Percentiles rank a stretch among this genome's conserved stretches.
phyloP scores from a whole-genome alignment of 2,329 filamentous ascomycete genomes.

The Zopfia rhizophila region DNA sequence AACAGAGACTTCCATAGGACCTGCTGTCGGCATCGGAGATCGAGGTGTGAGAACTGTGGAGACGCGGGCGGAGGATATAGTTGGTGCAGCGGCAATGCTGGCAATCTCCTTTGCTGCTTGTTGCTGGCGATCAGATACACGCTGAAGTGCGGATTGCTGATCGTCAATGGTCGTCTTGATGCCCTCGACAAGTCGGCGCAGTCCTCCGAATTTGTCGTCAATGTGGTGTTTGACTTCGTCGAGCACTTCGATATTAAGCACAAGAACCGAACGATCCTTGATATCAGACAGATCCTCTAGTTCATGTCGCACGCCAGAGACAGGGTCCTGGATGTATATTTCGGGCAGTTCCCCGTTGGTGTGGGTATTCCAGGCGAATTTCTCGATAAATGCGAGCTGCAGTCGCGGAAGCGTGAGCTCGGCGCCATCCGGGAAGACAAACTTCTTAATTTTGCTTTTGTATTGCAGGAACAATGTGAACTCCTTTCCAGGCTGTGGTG shows the following conservation, averaged over 20 bases:
- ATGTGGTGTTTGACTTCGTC: constrained; percentile 98
- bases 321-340: constrained; percentile 96
- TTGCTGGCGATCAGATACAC: constrained; percentile 89
- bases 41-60: constrained; percentile 47
- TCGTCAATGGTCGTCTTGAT: constrained; percentile 86
- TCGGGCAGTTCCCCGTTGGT: constrained; percentile 95
- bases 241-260: constrained; percentile 89
- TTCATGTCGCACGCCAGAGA: constrained; percentile 96
- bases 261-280: constrained; percentile 94
- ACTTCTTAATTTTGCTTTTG: constrained; percentile 97
- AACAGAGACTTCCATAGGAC: constrained; percentile 34
- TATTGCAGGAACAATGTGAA: constrained; percentile 95
- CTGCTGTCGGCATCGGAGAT: constrained; percentile 32
- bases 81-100: constrained; percentile 64
- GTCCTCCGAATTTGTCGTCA: constrained; percentile 85
- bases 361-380: constrained; percentile 98
- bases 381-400: constrained; percentile 97
- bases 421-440: constrained; percentile 84
- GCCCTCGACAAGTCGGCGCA: constrained; percentile 85
- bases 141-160: constrained; percentile 82
- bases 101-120: constrained; percentile 90
- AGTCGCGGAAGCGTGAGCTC: constrained; percentile 88
- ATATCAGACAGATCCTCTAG: constrained; percentile 92
- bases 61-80: constrained; percentile 44
- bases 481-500: constrained; percentile 83